Evolutionary conservation across 2,329 filamentous ascomycete species (phyloP), one percentile per base, ranked within the genome.

Genomic region (Diaporthe aspalathi): DNA sequence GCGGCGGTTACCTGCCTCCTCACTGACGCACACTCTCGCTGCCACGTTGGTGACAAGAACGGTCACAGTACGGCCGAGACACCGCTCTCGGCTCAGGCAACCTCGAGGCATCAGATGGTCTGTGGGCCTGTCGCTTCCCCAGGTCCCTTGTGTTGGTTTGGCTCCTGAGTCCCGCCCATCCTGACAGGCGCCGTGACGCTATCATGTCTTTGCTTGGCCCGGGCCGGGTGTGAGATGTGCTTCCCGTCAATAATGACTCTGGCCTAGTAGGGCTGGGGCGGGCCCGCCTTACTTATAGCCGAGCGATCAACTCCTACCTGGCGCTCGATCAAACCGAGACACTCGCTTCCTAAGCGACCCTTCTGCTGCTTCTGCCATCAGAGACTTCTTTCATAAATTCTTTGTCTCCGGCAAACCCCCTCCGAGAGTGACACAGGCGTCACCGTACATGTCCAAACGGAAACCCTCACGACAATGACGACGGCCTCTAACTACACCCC

Each of bases 281-380:
- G 50, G 52, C 32, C 66, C 56, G 62, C 49, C 43, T 68, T 71
- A 54, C 40, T 54, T 73, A 71, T 62, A 67, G 47, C 57, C 43
- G 56, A 71, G 72, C 66, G 57, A 67, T 69, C 69, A 69, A 62
- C 45, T 65, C 66, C 66, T 53, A 67, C 27, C 65, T 54, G 69
- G 71, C 68, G 72, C 69, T 73, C 69, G 35, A 73, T 71, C 56
- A 73, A 43, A 73, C 72, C 72, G 72, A 73, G 72, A 73, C 72
- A 73, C 45, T 73, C 72, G 72, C 72, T 73, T 71, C 72, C 62
- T 73, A 73, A 73, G 72, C 72, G 72, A 71, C 53, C 50, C 53
- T 53, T 56, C 67, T 60, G 20, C 50, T 52, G 50, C 27, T 47
- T 38, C 50, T 24, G 32, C 40, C 24, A 60, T 57, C 53, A 66